phyloP scores from a whole-genome alignment of 2,329 filamentous ascomycete genomes.

The Diaporthe sp. region DNA sequence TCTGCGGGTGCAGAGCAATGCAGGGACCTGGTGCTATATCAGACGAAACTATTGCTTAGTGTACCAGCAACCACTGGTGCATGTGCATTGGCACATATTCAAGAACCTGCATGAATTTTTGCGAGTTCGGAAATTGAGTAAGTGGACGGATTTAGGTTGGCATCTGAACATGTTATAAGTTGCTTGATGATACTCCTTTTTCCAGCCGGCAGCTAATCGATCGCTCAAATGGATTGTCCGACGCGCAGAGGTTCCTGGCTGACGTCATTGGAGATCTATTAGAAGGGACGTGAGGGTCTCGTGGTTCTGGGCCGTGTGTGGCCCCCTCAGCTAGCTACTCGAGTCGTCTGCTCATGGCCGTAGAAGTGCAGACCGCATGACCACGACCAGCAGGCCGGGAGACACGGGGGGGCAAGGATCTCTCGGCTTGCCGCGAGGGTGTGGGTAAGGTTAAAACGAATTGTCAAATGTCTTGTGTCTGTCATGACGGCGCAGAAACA shows the following conservation, averaged over 20 bases:
- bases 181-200: not conserved
- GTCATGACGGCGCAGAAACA: slow-evolving; percentile 11
- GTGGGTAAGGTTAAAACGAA: not conserved
- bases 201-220: too few relatives aligned
- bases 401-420: not conserved
- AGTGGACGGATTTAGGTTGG: not conserved
- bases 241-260: not conserved
- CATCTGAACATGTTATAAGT: not conserved
- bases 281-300: slow-evolving; percentile 2
- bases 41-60: not conserved
- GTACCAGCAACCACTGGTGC: not conserved
- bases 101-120: not conserved
- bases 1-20: not conserved
- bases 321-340: not conserved
- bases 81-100: not conserved
- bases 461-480: not conserved
- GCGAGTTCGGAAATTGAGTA: not conserved
- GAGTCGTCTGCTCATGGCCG: not conserved
- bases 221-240: not conserved
- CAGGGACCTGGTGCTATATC: not conserved
- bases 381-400: not conserved
- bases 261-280: slow-evolving; percentile 23
- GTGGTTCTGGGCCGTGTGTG: not conserved
- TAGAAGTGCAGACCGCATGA: slow-evolving; percentile 1
- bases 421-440: not conserved